Evolutionary conservation across 371 early-diverging fungal genomes (phyloP), one percentile per base, ranked within the genome.

Genomic region (Funneliformis caledonium): DNA sequence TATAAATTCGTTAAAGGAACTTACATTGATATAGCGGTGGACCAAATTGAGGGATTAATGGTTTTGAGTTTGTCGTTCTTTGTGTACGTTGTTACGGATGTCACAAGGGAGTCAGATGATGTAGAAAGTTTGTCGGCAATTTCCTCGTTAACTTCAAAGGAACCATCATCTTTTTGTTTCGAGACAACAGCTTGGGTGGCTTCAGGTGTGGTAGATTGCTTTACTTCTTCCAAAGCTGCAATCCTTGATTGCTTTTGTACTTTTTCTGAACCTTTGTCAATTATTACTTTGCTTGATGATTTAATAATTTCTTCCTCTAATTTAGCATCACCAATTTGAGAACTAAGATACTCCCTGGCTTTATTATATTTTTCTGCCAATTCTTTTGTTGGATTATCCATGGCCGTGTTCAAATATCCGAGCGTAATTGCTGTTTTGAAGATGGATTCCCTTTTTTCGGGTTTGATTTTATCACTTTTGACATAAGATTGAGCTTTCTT

Each of bases 221-320:
- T 52, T 47, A 73, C 12, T 26, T 47, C 26, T 47, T 26, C 11
- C 14, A 47, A n/a, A 75, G 26, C 33, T 73, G 19, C 74, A 26
- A 6, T 37, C 48, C 31, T 52, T 19, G 26, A 33, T 73, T 56
- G 11, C 4, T 31, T 56, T 50, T 22, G 12, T 4, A 70, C 72
- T n/a, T 70, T 70, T 42, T 70, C 42, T 14, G 72, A 42, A 16
- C 42, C 6, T 70, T 43, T 70, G 33, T 70, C 72, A 70, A 42
- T 70, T 42, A 70, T 45, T 22, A 70, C 33, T 70, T 70, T 70
- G 22, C 42, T 42, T 22, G 72, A 73, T 14, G 73, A 52, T 73
- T 50, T 16, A 11, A 73, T n/a, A 16, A 76, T 33, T 0, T 76
- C 76, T 61, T 76, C 43, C 22, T 62, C 76, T 45, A 61, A 16